phyloP scores from a whole-genome alignment of 2,329 filamentous ascomycete species.

The Colletotrichum sp. region DNA sequence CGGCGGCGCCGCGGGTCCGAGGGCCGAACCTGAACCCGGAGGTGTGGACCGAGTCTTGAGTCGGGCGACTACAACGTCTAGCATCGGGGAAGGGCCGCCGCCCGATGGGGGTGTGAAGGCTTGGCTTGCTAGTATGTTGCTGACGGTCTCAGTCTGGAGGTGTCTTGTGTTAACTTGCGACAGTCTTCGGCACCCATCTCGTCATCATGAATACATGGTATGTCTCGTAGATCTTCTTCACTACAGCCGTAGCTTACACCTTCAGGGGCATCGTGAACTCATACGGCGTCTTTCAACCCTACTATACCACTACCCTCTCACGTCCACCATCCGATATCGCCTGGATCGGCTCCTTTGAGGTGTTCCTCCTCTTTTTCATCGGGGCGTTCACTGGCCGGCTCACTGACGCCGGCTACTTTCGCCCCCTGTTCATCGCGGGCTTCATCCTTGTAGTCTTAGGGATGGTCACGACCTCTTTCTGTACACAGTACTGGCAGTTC shows the following conservation, averaged over 20 bases:
- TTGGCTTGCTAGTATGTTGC: conserved; percentile 49
- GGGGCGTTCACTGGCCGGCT: conserved; percentile 58
- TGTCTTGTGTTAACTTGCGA: background rate
- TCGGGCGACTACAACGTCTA: conserved; percentile 43
- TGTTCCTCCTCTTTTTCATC: conserved; percentile 61
- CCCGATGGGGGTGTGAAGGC: conserved; percentile 55
- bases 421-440: conserved; percentile 44
- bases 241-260: fast-evolving
- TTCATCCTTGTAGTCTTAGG: conserved; percentile 47
- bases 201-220: conserved; percentile 57
- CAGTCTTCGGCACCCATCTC: conserved; percentile 46
- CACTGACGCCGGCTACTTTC: conserved; percentile 60
- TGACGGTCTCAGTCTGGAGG: background rate
- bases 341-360: conserved; percentile 60
- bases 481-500: conserved; percentile 58
- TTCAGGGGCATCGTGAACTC: conserved; percentile 57
- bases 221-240: background rate
- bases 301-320: conserved; percentile 48
- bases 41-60: conserved; percentile 44
- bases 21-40: conserved; percentile 13
- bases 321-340: conserved; percentile 50
- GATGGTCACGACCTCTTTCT: conserved; percentile 50
- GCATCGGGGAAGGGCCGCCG: conserved; percentile 48
- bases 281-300: conserved; percentile 61
- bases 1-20: background rate